Percentiles rank a stretch among this genome's conserved stretches.
Evolutionary conservation across 208 protist genomes (phyloP).

Genomic region (Novymonas esmeraldas): DNA sequence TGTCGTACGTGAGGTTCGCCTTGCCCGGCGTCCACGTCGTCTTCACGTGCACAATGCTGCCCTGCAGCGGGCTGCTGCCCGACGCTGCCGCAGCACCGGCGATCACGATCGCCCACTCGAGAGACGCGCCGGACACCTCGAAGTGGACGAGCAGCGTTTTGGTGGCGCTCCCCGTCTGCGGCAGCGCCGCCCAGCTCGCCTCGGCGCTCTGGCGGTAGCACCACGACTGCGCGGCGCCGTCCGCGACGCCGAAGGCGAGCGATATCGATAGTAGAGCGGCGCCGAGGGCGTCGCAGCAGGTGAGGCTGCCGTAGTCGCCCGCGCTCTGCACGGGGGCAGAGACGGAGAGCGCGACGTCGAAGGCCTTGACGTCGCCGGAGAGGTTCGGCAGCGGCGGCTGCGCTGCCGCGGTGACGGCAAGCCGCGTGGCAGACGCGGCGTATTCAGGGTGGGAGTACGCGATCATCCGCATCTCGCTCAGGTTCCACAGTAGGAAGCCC

Average conservation of each 20-base stretch:
- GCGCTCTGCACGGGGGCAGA: conserved; percentile 16
- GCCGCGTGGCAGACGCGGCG: conserved; percentile 32
- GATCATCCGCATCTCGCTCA: conserved; percentile 71
- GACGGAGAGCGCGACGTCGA: conserved; percentile 41
- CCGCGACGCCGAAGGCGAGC: conserved; percentile 54
- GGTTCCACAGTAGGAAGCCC: conserved; percentile 77
- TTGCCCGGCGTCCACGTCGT: conserved; percentile 41
- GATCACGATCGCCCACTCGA: conserved; percentile 35
- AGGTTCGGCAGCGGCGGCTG: conserved; percentile 55
- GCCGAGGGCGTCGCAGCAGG: conserved; percentile 50
- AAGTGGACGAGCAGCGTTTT: conserved; percentile 29
- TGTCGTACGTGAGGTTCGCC: conserved; percentile 55
- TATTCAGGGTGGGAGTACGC: conserved; percentile 48
- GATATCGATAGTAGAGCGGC: conserved; percentile 36
- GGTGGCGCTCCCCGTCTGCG: conserved; percentile 18
- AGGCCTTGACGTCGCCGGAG: conserved; percentile 51
- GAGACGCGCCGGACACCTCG: conserved; percentile 21
- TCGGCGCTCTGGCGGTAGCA: conserved; percentile 46
- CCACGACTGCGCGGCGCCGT: conserved; percentile 32
- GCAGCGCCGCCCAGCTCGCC: conserved; percentile 35
- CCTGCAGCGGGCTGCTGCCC: conserved; percentile 27
- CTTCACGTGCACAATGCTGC: conserved; percentile 56
- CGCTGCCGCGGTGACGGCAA: conserved; percentile 45
- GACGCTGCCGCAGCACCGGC: conserved; percentile 19
- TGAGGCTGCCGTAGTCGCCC: conserved; percentile 56